A percentile compares a stretch with the other conserved stretches of the same genome.
Evolutionary conservation across 345 rosid species (phyloP).

Genomic region (Camelina sativa): DNA sequence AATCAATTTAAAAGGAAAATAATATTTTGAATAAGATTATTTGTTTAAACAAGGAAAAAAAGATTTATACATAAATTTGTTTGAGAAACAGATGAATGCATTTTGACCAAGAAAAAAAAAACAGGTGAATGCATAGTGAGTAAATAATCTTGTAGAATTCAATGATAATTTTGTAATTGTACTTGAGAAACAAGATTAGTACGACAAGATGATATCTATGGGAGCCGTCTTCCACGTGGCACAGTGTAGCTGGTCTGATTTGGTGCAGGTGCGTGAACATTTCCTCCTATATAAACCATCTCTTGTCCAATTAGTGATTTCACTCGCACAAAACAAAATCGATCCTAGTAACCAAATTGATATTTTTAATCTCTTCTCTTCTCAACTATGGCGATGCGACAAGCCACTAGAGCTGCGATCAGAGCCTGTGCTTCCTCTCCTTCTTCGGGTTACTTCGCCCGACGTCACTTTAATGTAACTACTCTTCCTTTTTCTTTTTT

Average conservation of each 20-base stretch:
- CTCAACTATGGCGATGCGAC: constrained; percentile 59
- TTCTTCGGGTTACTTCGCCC: constrained; percentile 46
- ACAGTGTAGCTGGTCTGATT: not conserved
- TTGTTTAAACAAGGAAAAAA: not conserved
- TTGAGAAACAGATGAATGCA: not conserved
- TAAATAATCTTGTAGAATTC: not conserved
- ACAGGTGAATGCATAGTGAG: not conserved
- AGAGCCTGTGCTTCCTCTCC: constrained; percentile 51
- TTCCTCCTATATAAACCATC: not conserved
- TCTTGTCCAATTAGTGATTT: constrained; percentile 7
- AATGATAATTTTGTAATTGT: not conserved
- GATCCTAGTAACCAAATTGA: constrained; percentile 13
- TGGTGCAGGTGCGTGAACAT: constrained; percentile 36
- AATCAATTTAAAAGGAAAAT: not conserved
- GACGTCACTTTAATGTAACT: constrained; percentile 69
- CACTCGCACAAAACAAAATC: not conserved
- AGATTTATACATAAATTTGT: not conserved
- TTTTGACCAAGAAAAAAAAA: no score
- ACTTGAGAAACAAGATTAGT: not conserved
- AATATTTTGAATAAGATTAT: no score
- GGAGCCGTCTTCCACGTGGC: constrained; percentile 37
- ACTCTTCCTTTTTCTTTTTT: not conserved
- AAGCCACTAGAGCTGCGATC: constrained; percentile 57
- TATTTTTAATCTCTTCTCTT: constrained; percentile 13
- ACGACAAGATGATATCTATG: not conserved